Base-by-base conservation (phyloP, 371 early-diverging fungal species). In the Mortierella sp. region DNA sequence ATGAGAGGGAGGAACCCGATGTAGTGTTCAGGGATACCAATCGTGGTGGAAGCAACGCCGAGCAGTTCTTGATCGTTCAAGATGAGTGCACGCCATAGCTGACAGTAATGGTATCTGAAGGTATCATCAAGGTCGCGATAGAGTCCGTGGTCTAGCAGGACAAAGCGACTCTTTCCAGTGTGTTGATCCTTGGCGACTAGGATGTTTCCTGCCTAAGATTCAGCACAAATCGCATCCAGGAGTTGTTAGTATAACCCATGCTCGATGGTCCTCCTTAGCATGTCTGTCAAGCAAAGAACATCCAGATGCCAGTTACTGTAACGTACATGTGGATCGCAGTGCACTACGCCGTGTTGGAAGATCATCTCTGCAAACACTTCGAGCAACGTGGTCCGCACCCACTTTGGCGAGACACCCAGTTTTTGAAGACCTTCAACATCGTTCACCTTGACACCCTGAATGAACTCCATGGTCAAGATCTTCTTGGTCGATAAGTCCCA, bases 91-190 rank as follows among this genome's bases (percentile, higher is more conserved):
- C 82, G 82, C 98, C 97, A 97, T 52, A 98, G 83, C 47, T 89
- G 86, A 6, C 96, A 94, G 69, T 96, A 97, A 67, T 90, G 85
- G 23, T 87, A 83, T 14, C 94, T 87, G 79, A 96, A 89, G 5
- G 83, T 82, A 7, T 83, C 79, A 9, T 90, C 66, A 43, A 98
- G 78, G 19, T 78, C 78, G 28, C 95, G 89, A 71, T 98, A 98
- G 6, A 98, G 82, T 5, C 98, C 98, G 68, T 97, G 98, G 72
- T 97, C 98, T 55, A 98, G 81, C 5, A 97, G 80, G 0, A 96
- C 92, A 28, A 97, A 72, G 47, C 93, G 56, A 7, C 58, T 26
- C 26, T 65, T 61, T 48, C 76, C 65, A 10, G 65, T 61, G 21
- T 31, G 28, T 18, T 64, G 26, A 58, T 74, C 65, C 54, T 65